phyloP scores from a whole-genome alignment of 2,329 filamentous ascomycete species.

The Claviceps purpurea region DNA sequence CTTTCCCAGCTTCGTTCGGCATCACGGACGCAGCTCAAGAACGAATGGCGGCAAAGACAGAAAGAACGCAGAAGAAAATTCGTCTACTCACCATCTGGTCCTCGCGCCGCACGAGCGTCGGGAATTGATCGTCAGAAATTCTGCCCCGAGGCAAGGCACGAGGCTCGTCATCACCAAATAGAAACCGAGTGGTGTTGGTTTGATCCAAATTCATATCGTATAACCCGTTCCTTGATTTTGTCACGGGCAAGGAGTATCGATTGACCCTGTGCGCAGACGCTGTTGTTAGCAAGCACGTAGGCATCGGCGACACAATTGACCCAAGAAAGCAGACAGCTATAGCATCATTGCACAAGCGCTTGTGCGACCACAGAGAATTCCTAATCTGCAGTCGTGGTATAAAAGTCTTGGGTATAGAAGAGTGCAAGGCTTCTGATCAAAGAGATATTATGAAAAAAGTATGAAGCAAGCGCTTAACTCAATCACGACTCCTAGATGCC shows the following conservation, averaged over 20 bases:
- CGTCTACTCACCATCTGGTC: conserved; percentile 37
- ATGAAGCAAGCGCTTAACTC: background rate
- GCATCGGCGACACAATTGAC: background rate
- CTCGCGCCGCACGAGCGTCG: conserved; percentile 61
- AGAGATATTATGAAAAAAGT: background rate
- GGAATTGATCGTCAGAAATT: conserved; percentile 72
- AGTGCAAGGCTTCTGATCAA: background rate
- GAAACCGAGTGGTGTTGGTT: conserved; percentile 72
- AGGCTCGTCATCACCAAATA: conserved; percentile 68
- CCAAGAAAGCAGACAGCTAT: background rate
- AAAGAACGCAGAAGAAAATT: background rate
- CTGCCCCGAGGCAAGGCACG: conserved; percentile 35
- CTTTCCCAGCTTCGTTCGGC: background rate
- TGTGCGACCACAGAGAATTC: background rate
- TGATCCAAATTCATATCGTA: conserved; percentile 62
- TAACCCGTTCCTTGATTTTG: conserved; percentile 51
- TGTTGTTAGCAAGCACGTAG: conserved; percentile 6
- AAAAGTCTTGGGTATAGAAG: background rate
- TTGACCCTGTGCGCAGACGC: conserved; percentile 47
- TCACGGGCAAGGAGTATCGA: conserved; percentile 88
- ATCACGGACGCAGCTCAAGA: background rate
- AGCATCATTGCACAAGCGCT: background rate
- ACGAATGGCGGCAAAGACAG: background rate
- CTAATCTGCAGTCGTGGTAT: background rate
- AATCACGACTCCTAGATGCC: background rate